Percentiles rank a stretch among this genome's conserved stretches.
Conservation (phyloP, 257 asterid genomes). For the Prunella vulgaris region DNA sequence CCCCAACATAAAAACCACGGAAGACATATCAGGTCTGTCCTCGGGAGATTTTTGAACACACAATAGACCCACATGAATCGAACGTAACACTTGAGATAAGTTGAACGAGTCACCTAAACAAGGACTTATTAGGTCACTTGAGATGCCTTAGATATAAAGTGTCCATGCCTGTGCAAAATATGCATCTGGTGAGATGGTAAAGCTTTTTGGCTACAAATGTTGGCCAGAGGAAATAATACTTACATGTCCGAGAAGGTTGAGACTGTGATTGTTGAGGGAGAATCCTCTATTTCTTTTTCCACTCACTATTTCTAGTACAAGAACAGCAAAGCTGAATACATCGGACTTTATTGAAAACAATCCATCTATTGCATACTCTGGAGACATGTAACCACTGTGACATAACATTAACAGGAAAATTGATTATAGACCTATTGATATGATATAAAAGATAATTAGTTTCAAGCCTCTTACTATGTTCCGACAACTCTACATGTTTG, state of each 20-base stretch:
- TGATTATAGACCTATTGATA: not conserved
- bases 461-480: slow-evolving; percentile 8
- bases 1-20: not conserved
- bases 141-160: not conserved
- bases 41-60: not conserved
- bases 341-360: not conserved
- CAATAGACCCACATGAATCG: not conserved
- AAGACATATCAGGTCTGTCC: slow-evolving; percentile 6
- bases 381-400: slow-evolving; percentile 7
- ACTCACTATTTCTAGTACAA: not conserved
- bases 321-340: slow-evolving; percentile 9
- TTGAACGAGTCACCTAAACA: not conserved
- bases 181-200: not conserved
- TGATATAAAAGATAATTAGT: not conserved
- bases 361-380: slow-evolving; percentile 3
- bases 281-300: slow-evolving; percentile 12
- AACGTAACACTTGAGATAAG: not conserved
- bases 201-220: not conserved
- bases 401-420: too few relatives aligned
- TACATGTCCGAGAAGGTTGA: slow-evolving; percentile 16
- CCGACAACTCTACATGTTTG: not conserved
- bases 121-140: not conserved
- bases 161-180: slow-evolving; percentile 8
- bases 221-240: not conserved
- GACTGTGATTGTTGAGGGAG: not conserved